Percentiles rank a stretch among this genome's conserved stretches.
Conservation (phyloP, 768 basidiomycete genomes). For the Peribolospora baueri region DNA sequence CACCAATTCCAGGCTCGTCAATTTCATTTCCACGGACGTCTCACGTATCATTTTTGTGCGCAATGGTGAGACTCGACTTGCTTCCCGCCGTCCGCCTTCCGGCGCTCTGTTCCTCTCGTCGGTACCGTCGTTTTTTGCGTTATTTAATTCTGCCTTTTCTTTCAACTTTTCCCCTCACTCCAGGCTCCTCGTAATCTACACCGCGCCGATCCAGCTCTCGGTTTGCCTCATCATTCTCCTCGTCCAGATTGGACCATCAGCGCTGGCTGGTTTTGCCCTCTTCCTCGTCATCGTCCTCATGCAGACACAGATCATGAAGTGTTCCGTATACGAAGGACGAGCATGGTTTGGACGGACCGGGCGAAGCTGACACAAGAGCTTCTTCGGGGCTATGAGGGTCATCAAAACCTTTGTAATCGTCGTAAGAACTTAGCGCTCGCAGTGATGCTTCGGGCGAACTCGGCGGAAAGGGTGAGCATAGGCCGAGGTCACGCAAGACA, state of each 20-base stretch:
- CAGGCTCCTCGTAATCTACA: too few species aligned
- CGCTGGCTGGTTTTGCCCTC: conserved; percentile 33
- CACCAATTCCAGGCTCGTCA: conserved; percentile 70
- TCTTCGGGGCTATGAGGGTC: conserved; percentile 67
- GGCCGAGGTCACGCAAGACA: too few species aligned
- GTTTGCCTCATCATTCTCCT: conserved; percentile 54
- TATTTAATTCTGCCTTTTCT: too few species aligned
- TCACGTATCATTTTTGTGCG: conserved; percentile 50
- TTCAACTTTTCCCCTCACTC: too few species aligned
- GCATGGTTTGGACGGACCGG: conserved; percentile 71
- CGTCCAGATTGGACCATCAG: conserved; percentile 40
- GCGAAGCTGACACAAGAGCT: conserved; percentile 75
- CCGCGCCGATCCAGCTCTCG: conserved; percentile 39
- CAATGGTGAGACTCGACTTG: too few species aligned
- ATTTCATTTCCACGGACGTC: conserved; percentile 79
- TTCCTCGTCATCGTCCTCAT: conserved; percentile 48
- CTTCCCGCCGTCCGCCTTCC: conserved; percentile 19
- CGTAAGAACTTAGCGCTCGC: too few species aligned
- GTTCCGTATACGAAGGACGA: conserved; percentile 41
- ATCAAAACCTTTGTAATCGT: conserved; percentile 48
- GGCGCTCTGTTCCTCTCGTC: conserved; percentile 14
- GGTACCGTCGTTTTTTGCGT: background rate
- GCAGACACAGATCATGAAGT: conserved; percentile 49
- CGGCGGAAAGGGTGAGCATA: too few species aligned
- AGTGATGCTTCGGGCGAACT: too few species aligned